phyloP scores from a whole-genome alignment of 768 basidiomycete genomes.

The Boletus pseudopeckii region DNA sequence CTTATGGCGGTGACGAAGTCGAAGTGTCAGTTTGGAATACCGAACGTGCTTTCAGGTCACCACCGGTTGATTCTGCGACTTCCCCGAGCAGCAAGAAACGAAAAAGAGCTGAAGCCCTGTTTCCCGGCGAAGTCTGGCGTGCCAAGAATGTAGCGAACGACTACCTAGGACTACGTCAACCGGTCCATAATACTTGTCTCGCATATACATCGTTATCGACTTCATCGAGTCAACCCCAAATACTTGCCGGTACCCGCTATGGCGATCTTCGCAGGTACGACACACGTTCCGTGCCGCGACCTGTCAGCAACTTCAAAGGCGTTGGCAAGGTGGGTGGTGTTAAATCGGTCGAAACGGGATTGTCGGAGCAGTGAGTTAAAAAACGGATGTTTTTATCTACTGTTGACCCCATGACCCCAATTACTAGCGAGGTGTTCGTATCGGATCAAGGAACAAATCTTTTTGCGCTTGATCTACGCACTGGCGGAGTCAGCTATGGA shows the following conservation, averaged over 20 bases:
- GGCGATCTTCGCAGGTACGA: slow-evolving; percentile 80
- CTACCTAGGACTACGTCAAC: slow-evolving; percentile 68
- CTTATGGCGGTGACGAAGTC: slow-evolving; percentile 85
- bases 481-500: slow-evolving; percentile 57
- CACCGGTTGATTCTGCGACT: slow-evolving; percentile 15
- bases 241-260: slow-evolving; percentile 69
- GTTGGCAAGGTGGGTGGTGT: slow-evolving; percentile 62
- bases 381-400: not conserved
- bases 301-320: slow-evolving; percentile 63
- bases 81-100: slow-evolving; percentile 40
- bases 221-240: slow-evolving; percentile 39
- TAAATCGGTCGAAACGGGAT: slow-evolving; percentile 53
- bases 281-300: slow-evolving; percentile 62
- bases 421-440: slow-evolving; percentile 61
- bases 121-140: slow-evolving; percentile 78
- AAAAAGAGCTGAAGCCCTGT: slow-evolving; percentile 54
- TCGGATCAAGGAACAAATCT: slow-evolving; percentile 64
- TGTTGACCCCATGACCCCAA: not conserved
- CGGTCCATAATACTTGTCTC: slow-evolving; percentile 70
- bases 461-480: slow-evolving; percentile 66
- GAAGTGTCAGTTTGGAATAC: slow-evolving; percentile 79
- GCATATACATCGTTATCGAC: slow-evolving; percentile 48
- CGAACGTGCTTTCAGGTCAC: slow-evolving; percentile 48
- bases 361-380: slow-evolving; percentile 57
- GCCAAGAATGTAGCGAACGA: slow-evolving; percentile 87